These are phyloP conservation scores for Penicillium parvum DNA, from an alignment of 495 filamentous ascomycete species.

Conservation along the genomic window DNA sequence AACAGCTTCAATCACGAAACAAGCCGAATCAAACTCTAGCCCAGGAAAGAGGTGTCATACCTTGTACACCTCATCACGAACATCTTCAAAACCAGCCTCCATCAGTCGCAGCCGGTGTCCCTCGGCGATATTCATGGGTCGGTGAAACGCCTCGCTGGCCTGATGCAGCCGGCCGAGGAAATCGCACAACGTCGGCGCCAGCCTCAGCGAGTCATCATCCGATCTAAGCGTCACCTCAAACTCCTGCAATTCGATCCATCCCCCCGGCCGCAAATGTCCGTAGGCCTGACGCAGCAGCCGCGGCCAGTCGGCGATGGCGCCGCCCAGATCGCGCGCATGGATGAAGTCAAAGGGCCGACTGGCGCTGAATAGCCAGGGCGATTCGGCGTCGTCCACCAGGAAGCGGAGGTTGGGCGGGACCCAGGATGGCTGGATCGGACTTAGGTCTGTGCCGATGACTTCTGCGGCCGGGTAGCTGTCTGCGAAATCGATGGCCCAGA, in stretches of 20 bases:
- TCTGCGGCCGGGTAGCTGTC: constrained; percentile 53
- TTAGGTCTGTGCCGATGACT: constrained; percentile 37
- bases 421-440: constrained; percentile 31
- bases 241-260: constrained; percentile 53
- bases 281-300: constrained; percentile 33
- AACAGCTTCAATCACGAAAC: not conserved
- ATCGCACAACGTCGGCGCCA: constrained; percentile 29
- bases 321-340: constrained; percentile 45
- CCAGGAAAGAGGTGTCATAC: constrained; percentile 19
- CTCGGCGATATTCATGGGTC: constrained; percentile 37
- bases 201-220: constrained; percentile 36
- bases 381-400: constrained; percentile 47
- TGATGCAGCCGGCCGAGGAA: constrained; percentile 29
- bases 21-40: not conserved
- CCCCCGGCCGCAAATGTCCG: constrained; percentile 45
- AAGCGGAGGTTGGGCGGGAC: constrained; percentile 47
- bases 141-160: constrained; percentile 35
- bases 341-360: constrained; percentile 43
- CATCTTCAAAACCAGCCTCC: constrained; percentile 36
- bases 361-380: constrained; percentile 44
- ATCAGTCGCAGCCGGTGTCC: constrained; percentile 27
- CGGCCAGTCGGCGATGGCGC: constrained; percentile 44
- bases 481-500: constrained; percentile 60
- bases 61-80: constrained; percentile 41
- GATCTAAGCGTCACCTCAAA: constrained; percentile 40